phyloP scores from a whole-genome alignment of 225 moss, liverwort and hornwort genomes.

The Bryum argenteum region DNA sequence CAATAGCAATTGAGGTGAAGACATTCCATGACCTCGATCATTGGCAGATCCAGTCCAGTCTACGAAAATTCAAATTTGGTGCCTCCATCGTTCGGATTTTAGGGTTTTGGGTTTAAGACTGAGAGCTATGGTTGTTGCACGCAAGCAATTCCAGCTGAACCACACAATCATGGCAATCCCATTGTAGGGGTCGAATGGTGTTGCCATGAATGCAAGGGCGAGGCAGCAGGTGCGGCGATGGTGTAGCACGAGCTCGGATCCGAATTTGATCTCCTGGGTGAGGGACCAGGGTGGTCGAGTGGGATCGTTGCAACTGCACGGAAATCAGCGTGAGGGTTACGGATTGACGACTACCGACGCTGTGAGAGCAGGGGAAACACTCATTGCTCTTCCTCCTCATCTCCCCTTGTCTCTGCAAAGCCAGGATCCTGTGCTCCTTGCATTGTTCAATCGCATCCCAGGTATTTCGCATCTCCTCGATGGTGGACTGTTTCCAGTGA shows the following conservation, averaged over 20 bases:
- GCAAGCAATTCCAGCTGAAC: neutral
- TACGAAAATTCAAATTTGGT: too few species aligned
- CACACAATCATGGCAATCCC: neutral
- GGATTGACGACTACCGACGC: conserved; percentile 45
- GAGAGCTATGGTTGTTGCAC: too few species aligned
- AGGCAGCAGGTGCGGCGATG: conserved; percentile 39
- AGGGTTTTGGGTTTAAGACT: too few species aligned
- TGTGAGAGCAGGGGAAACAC: conserved; percentile 47
- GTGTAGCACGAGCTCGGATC: conserved; percentile 24
- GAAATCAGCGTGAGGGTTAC: conserved; percentile 33
- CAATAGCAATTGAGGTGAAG: too few species aligned
- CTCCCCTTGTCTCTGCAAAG: conserved; percentile 48
- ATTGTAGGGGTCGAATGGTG: conserved; percentile 14
- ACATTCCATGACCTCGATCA: too few species aligned
- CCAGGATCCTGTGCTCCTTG: conserved; percentile 38
- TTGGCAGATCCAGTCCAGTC: too few species aligned
- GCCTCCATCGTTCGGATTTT: too few species aligned
- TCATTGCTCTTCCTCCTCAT: conserved; percentile 64
- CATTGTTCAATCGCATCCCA: conserved; percentile 55
- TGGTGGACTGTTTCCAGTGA: too few species aligned
- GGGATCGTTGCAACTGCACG: conserved; percentile 38
- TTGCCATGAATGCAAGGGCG: conserved; percentile 9
- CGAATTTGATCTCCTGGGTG: conserved; percentile 56
- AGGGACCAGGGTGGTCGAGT: conserved; percentile 61
- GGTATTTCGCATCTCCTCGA: conserved; percentile 22